Evolutionary conservation across 495 filamentous ascomycete species (phyloP).

Genomic region (Penicilliopsis zonata): DNA sequence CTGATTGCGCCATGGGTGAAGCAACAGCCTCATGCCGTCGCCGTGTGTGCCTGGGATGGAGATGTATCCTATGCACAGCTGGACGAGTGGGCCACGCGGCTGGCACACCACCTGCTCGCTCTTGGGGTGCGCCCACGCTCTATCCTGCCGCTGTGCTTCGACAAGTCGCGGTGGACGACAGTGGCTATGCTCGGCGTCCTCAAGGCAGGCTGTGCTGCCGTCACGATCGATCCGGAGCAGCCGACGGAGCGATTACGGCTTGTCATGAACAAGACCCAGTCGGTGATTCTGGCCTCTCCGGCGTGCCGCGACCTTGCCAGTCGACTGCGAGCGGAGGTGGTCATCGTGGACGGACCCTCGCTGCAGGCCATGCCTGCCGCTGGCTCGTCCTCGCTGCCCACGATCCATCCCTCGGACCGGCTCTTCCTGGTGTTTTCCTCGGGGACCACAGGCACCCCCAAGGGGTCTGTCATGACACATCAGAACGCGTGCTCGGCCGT

Average conservation of each 20-base stretch:
- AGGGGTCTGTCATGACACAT: slow-evolving; percentile 30
- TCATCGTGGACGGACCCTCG: no score
- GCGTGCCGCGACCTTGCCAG: no score
- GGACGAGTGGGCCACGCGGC: slow-evolving; percentile 2
- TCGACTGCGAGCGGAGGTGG: no score
- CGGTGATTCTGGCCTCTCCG: no score
- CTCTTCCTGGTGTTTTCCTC: slow-evolving; percentile 22
- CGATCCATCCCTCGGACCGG: slow-evolving; percentile 1
- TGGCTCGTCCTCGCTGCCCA: no score
- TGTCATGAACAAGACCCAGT: slow-evolving; percentile 12
- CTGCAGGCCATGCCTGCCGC: no score
- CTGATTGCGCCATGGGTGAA: slow-evolving; percentile 4
- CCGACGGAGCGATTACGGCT: slow-evolving; percentile 3
- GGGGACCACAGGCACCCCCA: slow-evolving; percentile 23
- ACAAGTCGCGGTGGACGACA: slow-evolving; percentile 35
- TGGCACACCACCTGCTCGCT: slow-evolving; percentile 22
- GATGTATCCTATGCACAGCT: slow-evolving; percentile 19
- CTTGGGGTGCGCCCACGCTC: slow-evolving; percentile 18
- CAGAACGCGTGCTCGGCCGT: slow-evolving; percentile 13
- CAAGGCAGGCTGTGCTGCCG: slow-evolving; percentile 31
- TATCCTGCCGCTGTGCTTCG: slow-evolving; percentile 31
- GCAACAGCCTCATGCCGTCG: slow-evolving; percentile 4
- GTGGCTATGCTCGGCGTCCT: slow-evolving; percentile 39
- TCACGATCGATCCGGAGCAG: slow-evolving; percentile 1
- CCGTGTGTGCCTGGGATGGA: slow-evolving; percentile 22